phyloP scores from a whole-genome alignment of 495 filamentous ascomycete genomes.

The Tetracladium setigerum region DNA sequence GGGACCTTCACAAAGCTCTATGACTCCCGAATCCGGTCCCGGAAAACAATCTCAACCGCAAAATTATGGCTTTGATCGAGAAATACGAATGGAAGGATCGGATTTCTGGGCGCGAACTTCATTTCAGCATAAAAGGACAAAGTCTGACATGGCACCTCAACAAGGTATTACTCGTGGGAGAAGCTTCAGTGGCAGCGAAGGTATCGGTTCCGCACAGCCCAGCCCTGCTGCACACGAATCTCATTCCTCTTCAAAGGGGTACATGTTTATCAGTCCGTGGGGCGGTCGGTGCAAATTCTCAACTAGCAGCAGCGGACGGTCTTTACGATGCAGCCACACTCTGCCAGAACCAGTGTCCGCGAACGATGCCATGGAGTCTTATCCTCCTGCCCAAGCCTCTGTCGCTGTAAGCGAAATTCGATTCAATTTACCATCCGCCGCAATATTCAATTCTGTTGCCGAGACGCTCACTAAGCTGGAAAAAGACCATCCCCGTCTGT shows the following conservation, averaged over 20 bases:
- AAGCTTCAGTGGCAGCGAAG: not conserved
- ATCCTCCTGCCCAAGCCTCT: constrained; percentile 22
- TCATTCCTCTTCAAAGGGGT: constrained; percentile 22
- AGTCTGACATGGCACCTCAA: constrained; percentile 11
- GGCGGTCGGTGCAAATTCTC: constrained; percentile 75
- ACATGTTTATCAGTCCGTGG: constrained; percentile 78
- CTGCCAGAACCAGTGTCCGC: constrained; percentile 25
- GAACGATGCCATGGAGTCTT: constrained; percentile 22
- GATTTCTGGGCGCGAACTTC: constrained; percentile 34
- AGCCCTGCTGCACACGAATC: not conserved
- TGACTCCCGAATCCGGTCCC: not conserved
- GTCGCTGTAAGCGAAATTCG: constrained; percentile 69
- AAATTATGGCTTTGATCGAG: constrained; percentile 35
- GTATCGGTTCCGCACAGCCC: not conserved
- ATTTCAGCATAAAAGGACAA: constrained; percentile 17
- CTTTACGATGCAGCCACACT: constrained; percentile 71
- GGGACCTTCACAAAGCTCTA: not conserved
- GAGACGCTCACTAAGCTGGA: too few species aligned
- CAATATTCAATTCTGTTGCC: constrained; percentile 18
- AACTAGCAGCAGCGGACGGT: constrained; percentile 64
- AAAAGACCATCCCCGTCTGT: too few species aligned
- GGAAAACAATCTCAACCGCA: not conserved
- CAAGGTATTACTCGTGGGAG: not conserved
- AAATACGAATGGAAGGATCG: constrained; percentile 41
- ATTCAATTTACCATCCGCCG: constrained; percentile 67